These are phyloP conservation scores for Hirschfeldia incana DNA, from an alignment of 345 rosid species.

Conservation along the genomic window DNA sequence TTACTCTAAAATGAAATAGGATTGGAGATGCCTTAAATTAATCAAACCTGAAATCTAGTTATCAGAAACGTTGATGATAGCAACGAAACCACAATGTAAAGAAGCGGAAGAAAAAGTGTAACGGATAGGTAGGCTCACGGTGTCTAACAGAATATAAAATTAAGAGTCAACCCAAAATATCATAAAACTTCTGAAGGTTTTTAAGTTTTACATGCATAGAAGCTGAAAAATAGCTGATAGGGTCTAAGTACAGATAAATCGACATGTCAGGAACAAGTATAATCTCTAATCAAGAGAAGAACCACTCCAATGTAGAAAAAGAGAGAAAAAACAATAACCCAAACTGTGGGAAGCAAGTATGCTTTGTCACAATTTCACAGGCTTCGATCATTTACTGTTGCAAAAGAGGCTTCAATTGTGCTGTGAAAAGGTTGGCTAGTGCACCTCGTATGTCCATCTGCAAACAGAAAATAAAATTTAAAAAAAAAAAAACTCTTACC, in stretches of 20 bases:
- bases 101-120: background rate
- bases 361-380: constrained; percentile 5
- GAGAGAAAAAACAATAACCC: background rate
- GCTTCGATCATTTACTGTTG: constrained; percentile 43
- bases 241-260: constrained; percentile 5
- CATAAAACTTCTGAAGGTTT: background rate
- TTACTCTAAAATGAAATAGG: too few species aligned
- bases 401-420: constrained; percentile 77
- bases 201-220: constrained; percentile 12
- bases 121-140: background rate
- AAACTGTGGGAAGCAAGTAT: constrained; percentile 9
- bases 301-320: constrained; percentile 2
- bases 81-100: background rate
- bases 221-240: constrained; percentile 15
- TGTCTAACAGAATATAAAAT: background rate
- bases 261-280: constrained; percentile 15
- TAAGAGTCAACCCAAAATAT: background rate
- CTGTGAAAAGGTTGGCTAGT: constrained; percentile 77
- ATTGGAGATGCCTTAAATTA: too few species aligned
- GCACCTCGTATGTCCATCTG: constrained; percentile 98
- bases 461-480: background rate
- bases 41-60: too few species aligned
- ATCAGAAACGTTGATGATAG: background rate
- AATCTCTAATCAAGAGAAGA: constrained; percentile 12
- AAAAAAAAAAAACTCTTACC: background rate